phyloP scores from a whole-genome alignment of 2,329 filamentous ascomycete genomes.

The Calonectria crousiana region DNA sequence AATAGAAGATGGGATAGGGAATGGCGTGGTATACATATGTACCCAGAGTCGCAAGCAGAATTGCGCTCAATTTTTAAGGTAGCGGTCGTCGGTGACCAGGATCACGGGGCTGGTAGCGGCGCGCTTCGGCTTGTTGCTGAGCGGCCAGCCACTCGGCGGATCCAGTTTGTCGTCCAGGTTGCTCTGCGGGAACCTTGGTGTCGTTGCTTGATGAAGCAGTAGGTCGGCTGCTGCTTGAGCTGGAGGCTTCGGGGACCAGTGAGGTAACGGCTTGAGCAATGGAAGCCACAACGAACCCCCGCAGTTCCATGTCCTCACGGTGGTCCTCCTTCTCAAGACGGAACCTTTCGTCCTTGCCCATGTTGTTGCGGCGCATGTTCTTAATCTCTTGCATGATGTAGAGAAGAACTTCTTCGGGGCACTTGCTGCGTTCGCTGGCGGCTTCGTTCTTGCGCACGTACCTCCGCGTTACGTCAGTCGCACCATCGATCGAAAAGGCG shows the following conservation, averaged over 20 bases:
- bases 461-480: slow-evolving; percentile 74
- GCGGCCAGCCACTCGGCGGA: slow-evolving; percentile 65
- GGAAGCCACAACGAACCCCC: slow-evolving; percentile 78
- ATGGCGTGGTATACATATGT: slow-evolving; percentile 18
- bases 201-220: slow-evolving; percentile 58
- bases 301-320: slow-evolving; percentile 80
- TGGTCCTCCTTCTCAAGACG: slow-evolving; percentile 84
- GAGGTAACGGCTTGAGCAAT: slow-evolving; percentile 80
- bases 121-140: slow-evolving; percentile 56
- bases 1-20: slow-evolving; percentile 9
- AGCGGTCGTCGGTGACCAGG: slow-evolving; percentile 55
- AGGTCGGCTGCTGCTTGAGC: slow-evolving; percentile 37
- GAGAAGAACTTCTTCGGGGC: slow-evolving; percentile 89
- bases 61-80: slow-evolving; percentile 44
- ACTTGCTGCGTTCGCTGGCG: slow-evolving; percentile 80
- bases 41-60: slow-evolving; percentile 30
- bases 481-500: slow-evolving; percentile 92
- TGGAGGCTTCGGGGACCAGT: slow-evolving; percentile 66
- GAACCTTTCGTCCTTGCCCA: slow-evolving; percentile 88
- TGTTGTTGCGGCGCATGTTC: slow-evolving; percentile 82
- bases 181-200: slow-evolving; percentile 71
- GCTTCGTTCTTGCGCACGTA: slow-evolving; percentile 80
- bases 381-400: slow-evolving; percentile 95
- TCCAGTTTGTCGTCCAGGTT: slow-evolving; percentile 65
- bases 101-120: slow-evolving; percentile 59